Conservation (phyloP, 148 eudicot genomes). For the Camellia granthamiana region DNA sequence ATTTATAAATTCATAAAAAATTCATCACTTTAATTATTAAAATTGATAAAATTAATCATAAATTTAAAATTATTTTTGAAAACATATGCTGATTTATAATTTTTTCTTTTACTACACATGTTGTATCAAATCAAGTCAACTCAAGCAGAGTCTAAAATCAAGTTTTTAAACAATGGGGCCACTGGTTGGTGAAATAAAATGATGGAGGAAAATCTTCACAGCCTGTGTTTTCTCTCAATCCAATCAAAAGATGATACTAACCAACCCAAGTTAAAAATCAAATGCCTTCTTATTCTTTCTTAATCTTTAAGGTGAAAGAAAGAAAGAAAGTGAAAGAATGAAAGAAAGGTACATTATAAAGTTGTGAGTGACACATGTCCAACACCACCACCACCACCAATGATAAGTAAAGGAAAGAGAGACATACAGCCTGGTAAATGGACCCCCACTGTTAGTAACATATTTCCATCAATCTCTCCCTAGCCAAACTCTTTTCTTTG, state of each 20-base stretch:
- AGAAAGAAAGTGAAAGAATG: constrained; percentile 24
- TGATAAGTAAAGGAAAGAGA: neutral
- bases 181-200: neutral
- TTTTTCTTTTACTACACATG: no score
- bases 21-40: no score
- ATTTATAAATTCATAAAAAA: no score
- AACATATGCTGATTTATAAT: no score
- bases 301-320: constrained; percentile 26
- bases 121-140: no score
- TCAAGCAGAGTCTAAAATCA: no score
- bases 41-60: no score
- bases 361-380: no score
- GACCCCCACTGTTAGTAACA: constrained; percentile 14
- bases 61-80: no score
- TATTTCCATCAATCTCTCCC: constrained; percentile 28
- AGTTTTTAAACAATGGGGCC: no score
- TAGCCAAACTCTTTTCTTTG: neutral
- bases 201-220: neutral
- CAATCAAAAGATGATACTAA: neutral
- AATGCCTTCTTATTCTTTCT: neutral
- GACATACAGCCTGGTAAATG: constrained; percentile 36
- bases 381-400: no score
- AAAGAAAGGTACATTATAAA: no score
- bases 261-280: neutral
- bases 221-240: neutral